Evolutionary conservation across 2,329 filamentous ascomycete genomes (phyloP).

Genomic region (Alternaria sp.): DNA sequence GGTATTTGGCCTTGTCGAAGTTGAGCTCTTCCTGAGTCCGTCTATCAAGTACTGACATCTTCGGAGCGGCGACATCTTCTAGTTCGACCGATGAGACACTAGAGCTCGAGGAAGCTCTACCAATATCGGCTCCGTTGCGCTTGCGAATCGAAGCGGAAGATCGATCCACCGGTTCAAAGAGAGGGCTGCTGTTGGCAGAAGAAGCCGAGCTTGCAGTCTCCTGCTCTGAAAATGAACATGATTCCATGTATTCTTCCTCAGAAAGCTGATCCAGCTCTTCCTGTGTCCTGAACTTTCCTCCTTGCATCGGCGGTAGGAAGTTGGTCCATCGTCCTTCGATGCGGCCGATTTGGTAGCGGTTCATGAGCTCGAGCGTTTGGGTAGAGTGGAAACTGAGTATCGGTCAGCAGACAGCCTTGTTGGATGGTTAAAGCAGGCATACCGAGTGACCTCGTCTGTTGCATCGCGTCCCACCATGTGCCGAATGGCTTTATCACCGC

Average conservation of each 20-base stretch:
- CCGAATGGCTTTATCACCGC: constrained; percentile 86
- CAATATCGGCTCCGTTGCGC: constrained; percentile 49
- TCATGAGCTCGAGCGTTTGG: constrained; percentile 79
- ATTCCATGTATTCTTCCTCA: constrained; percentile 45
- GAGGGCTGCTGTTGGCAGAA: constrained; percentile 66
- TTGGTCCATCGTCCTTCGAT: constrained; percentile 86
- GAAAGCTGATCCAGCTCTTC: constrained; percentile 48
- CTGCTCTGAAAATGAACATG: constrained; percentile 34
- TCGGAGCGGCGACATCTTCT: constrained; percentile 51
- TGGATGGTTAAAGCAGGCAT: constrained; percentile 49
- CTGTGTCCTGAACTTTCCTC: constrained; percentile 75
- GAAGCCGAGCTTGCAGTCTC: constrained; percentile 49
- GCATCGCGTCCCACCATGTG: constrained; percentile 96
- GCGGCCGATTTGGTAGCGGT: constrained; percentile 81
- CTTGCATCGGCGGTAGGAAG: constrained; percentile 91
- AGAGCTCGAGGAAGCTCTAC: constrained; percentile 63
- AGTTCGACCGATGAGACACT: constrained; percentile 65
- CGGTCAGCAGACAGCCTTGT: constrained; percentile 11
- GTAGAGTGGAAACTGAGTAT: constrained; percentile 78
- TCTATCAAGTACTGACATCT: constrained; percentile 73
- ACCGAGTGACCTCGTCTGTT: constrained; percentile 94
- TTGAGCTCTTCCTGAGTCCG: constrained; percentile 78
- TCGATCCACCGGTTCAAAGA: constrained; percentile 65
- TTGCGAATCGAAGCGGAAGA: constrained; percentile 47
- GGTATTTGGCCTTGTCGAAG: constrained; percentile 82